Percentiles rank a stretch among this genome's conserved stretches.
Evolutionary conservation across 192 early-diverging fungal species (phyloP).

Genomic region (Coemansia sp.): DNA sequence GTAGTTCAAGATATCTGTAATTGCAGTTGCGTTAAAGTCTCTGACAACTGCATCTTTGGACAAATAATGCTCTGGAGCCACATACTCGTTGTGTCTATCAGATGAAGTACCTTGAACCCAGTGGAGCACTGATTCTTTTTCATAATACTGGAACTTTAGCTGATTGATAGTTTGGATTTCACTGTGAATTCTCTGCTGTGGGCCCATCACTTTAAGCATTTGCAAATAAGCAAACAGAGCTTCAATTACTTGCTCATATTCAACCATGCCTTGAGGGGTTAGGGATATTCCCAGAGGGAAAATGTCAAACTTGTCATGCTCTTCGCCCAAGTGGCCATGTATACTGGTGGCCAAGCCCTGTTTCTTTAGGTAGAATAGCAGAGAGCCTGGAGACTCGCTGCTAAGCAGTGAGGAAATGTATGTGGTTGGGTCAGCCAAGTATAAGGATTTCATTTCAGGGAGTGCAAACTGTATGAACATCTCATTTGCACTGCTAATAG

Average conservation of each 20-base stretch:
- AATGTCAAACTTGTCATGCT: not conserved
- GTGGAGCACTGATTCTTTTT: no score
- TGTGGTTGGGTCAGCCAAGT: not conserved
- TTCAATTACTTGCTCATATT: slow-evolving; percentile 22
- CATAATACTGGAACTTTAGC: not conserved
- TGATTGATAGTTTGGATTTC: not conserved
- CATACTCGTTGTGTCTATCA: not conserved
- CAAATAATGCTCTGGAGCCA: not conserved
- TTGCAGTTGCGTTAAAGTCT: not conserved
- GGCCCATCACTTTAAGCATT: slow-evolving; percentile 20
- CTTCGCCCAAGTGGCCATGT: not conserved
- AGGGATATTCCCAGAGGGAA: not conserved
- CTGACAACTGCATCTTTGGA: not conserved
- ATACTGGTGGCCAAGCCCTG: not conserved
- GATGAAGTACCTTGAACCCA: not conserved
- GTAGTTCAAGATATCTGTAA: not conserved
- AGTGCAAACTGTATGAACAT: not conserved
- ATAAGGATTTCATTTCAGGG: not conserved
- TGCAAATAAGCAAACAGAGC: slow-evolving; percentile 30
- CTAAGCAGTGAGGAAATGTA: not conserved
- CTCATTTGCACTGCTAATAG: not conserved
- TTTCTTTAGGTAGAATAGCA: not conserved
- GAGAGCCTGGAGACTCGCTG: not conserved
- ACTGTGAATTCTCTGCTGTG: slow-evolving; percentile 16
- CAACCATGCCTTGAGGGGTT: not conserved